Conservation (phyloP, 2,329 filamentous ascomycete species). For the Cladosporium sp. region DNA sequence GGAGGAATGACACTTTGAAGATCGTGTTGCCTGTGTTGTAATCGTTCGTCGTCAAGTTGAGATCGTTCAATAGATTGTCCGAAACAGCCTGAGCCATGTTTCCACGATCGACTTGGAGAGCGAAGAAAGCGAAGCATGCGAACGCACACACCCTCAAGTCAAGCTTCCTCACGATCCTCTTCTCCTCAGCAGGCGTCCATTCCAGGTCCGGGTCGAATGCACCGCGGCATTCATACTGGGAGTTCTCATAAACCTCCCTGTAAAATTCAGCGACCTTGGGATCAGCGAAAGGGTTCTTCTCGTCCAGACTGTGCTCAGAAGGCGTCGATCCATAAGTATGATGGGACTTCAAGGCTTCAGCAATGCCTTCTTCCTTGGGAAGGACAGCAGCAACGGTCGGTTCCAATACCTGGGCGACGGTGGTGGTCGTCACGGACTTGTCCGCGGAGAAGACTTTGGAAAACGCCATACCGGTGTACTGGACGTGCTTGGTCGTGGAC, state of each 20-base stretch:
- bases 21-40: slow-evolving; percentile 45
- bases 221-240: slow-evolving; percentile 52
- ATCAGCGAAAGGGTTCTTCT: slow-evolving; percentile 47
- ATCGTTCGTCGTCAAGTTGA: slow-evolving; percentile 48
- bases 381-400: not conserved
- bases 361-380: not conserved
- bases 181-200: slow-evolving; percentile 48
- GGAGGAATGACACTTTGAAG: slow-evolving; percentile 46
- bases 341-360: not conserved
- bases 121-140: slow-evolving; percentile 25
- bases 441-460: slow-evolving; percentile 5
- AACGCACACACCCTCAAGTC: slow-evolving; percentile 30
- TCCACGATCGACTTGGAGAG: slow-evolving; percentile 20
- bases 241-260: slow-evolving; percentile 55
- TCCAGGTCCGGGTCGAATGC: slow-evolving; percentile 50
- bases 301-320: not conserved
- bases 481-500: not conserved
- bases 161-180: slow-evolving; percentile 33
- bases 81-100: slow-evolving; percentile 19
- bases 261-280: slow-evolving; percentile 56
- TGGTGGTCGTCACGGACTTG: not conserved
- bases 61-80: slow-evolving; percentile 34
- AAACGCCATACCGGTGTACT: not conserved
- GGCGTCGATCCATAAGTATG: not conserved
- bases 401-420: slow-evolving; percentile 8